A percentile compares a stretch with the other conserved stretches of the same genome.
Evolutionary conservation across 805 yeast genomes (phyloP).

Genomic region (Candida oleophila): DNA sequence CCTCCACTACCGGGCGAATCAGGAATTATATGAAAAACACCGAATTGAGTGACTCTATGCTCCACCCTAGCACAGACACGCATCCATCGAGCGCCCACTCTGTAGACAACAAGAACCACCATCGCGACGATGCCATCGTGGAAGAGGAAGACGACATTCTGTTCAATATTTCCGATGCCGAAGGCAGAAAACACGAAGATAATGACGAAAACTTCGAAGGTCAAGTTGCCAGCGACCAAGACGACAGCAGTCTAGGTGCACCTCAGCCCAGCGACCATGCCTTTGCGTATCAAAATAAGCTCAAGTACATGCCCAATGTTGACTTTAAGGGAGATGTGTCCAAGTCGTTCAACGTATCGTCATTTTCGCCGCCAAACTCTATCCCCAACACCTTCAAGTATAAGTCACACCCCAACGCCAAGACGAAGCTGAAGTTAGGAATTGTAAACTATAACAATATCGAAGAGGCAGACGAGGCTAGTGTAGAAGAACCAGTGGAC

Average conservation of each 20-base stretch:
- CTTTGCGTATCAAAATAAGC: constrained; percentile 26
- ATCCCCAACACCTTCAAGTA: constrained; percentile 45
- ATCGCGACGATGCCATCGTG: neutral
- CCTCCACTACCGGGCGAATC: constrained; percentile 26
- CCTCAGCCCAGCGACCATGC: constrained; percentile 6
- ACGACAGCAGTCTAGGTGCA: neutral
- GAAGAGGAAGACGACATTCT: constrained; percentile 1
- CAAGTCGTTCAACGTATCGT: constrained; percentile 2
- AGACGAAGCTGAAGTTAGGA: constrained; percentile 31
- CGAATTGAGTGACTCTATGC: constrained; percentile 19
- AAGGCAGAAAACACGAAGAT: neutral
- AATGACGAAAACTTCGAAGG: neutral
- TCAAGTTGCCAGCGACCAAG: neutral
- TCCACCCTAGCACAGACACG: constrained; percentile 1
- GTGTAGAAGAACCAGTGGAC: constrained; percentile 4
- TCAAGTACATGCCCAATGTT: constrained; percentile 32
- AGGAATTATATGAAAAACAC: constrained; percentile 28
- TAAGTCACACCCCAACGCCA: constrained; percentile 46
- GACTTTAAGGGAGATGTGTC: constrained; percentile 24
- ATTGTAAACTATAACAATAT: constrained; percentile 2
- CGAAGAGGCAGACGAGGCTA: constrained; percentile 1
- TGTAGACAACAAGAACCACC: neutral
- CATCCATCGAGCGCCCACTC: constrained; percentile 1
- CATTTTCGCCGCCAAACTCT: constrained; percentile 20
- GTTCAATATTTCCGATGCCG: neutral